Evolutionary conservation across 371 early-diverging fungal species (phyloP), one percentile per base, ranked within the genome.

Genomic region (Mucor irregularis): DNA sequence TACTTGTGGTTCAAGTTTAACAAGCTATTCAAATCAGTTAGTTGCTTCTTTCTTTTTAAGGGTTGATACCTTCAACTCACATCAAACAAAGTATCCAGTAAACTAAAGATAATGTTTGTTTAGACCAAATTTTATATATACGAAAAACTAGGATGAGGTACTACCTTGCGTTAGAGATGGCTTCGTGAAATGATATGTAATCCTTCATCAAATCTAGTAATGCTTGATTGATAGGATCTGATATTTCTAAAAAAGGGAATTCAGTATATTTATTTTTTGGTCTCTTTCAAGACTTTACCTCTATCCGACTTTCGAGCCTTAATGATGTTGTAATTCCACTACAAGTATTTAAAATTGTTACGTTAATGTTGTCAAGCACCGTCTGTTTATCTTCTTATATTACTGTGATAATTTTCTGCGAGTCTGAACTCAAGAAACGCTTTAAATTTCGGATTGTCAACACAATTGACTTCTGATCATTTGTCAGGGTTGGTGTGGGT

Each of bases 121-220:
- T 38, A 10, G 42, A 21, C 24, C 13, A 16, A 13, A 24, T 24
- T 39, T 8, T 21, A 39, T 8, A 45, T 30, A 16, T n/a, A 28
- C 14, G 13, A 25, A 16, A 8, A n/a, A 45, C n/a, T 29, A 28
- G 6, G 16, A 28, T 28, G 8, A n/a, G 9, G 6, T 28, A 34
- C 30, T 69, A 69, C 74, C 64, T 66, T 52, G 65, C 58, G 11
- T 57, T 53, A 11, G 50, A 37, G 5, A 67, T 56, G 17, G 69
- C 63, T 47, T 69, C 70, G 39, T 64, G 58, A 49, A 68, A 72
- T 4, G 49, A 56, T 33, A 76, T 48, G 42, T 52, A 54, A 35
- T 72, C 68, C 45, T 57, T 59, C 11, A 76, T 48, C 17, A 76
- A 49, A 21, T 65, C 58, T 30, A 69, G 44, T 11, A 76, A 43